These are phyloP conservation scores for Capsella bursapastoris DNA, from an alignment of 345 rosid genomes.

Conservation along the genomic window DNA sequence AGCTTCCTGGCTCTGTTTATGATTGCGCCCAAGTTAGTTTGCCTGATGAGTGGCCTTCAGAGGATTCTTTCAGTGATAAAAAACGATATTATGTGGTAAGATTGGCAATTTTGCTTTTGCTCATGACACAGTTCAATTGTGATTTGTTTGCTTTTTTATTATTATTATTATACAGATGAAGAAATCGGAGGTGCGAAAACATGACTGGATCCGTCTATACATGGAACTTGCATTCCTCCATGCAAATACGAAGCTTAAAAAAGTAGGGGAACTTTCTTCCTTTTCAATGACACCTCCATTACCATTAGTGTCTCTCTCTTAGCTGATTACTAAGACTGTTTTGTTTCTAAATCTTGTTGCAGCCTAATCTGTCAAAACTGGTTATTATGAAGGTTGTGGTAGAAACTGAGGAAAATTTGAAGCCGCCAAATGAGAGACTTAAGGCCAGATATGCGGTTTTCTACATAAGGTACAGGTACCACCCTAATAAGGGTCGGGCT, in stretches of 20 bases:
- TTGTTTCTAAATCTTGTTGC: too few species aligned
- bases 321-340: too few species aligned
- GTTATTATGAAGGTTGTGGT: too few species aligned
- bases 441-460: too few species aligned
- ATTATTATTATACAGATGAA: not conserved
- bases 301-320: too few species aligned
- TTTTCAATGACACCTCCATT: not conserved
- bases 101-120: not conserved
- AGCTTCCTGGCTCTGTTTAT: not conserved
- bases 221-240: constrained; percentile 17
- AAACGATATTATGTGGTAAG: constrained; percentile 16
- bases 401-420: too few species aligned
- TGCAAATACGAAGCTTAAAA: not conserved
- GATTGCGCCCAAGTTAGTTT: not conserved
- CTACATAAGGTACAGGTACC: too few species aligned
- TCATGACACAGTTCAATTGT: not conserved
- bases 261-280: not conserved
- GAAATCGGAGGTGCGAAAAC: constrained; percentile 1
- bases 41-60: constrained; percentile 11
- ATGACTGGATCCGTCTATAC: constrained; percentile 30
- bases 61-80: constrained; percentile 13
- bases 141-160: not conserved
- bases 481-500: too few species aligned
- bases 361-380: too few species aligned
- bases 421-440: too few species aligned